Base-by-base conservation (phyloP, 371 early-diverging fungal genomes). In the Lichtheimia corymbifera region DNA sequence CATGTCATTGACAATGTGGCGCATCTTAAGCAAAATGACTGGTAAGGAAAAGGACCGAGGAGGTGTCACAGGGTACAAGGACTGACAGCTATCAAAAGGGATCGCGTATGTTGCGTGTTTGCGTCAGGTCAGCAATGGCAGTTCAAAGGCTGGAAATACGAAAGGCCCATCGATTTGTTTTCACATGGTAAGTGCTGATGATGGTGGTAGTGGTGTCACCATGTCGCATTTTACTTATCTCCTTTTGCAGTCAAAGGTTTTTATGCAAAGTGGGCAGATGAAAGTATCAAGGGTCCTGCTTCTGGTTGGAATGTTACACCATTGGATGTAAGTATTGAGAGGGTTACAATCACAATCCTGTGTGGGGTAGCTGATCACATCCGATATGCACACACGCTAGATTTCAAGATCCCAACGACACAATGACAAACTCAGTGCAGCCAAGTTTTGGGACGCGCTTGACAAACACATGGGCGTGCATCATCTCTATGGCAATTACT, bases 51-150 rank as follows among this genome's bases (percentile, higher is more conserved):
- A 22, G 47, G 17, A 22, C n/a, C 18, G 47, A 47, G 47, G 47
- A 47, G 47, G 18, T 18, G 47, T 22, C n/a, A 22, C 47, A 47
- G 9, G 18, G 17, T n/a, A 12, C 47, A 47, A 47, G 22, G 0
- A 17, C 18, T 22, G 18, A 47, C n/a, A 47, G 22, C 1, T 18
- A 47, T 30, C 18, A 4, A 50, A 17, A 84, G 88, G 93, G 91
- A 93, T 52, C 88, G 91, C 40, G 89, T 97, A 5, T 91, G 93
- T 0, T 93, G 91, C 49, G 94, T 95, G 15, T 92, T 97, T 70
- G 89, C 91, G 14, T 86, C 85, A 44, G 96, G 96, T 25, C 92
- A 91, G 43, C 82, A 83, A 41, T 97, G 97, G 97, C 96, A 97
- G 72, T 94, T 96, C 71, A 92, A 91, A 64, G 86, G 88, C 22